A percentile compares a stretch with the other conserved stretches of the same genome.
These are phyloP conservation scores for Scalesia atractyloides DNA, from an alignment of 129 eudicot species.

Conservation along the genomic window DNA sequence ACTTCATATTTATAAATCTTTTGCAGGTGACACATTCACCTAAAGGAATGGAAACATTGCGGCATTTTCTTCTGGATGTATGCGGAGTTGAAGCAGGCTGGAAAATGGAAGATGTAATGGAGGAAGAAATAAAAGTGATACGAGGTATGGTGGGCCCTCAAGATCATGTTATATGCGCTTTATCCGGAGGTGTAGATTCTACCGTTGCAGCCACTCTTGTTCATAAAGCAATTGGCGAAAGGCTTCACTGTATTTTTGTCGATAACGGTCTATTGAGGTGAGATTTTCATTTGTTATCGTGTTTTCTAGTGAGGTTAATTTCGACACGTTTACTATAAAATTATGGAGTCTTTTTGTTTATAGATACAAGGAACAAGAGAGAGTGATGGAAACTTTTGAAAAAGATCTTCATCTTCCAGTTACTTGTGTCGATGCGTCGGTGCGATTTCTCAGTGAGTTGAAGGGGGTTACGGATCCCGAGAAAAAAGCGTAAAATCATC, in stretches of 20 bases:
- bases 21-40: slow-evolving; percentile 91
- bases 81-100: slow-evolving; percentile 80
- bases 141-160: slow-evolving; percentile 64
- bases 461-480: slow-evolving; percentile 95
- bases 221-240: slow-evolving; percentile 88
- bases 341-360: background rate
- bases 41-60: slow-evolving; percentile 80
- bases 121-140: slow-evolving; percentile 74
- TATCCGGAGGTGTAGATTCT: slow-evolving; percentile 97
- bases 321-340: background rate
- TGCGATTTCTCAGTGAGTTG: slow-evolving; percentile 69
- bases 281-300: slow-evolving; percentile 7
- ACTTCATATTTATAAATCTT: background rate
- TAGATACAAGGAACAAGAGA: slow-evolving; percentile 83
- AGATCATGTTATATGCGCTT: slow-evolving; percentile 93
- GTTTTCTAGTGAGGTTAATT: background rate
- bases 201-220: slow-evolving; percentile 98
- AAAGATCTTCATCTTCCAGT: slow-evolving; percentile 92
- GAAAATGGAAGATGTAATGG: slow-evolving; percentile 89
- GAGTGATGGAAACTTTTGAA: slow-evolving; percentile 96
- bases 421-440: slow-evolving; percentile 88
- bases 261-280: slow-evolving; percentile 92
- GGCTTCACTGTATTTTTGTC: slow-evolving; percentile 92
- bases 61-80: slow-evolving; percentile 69
- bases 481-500: slow-evolving; percentile 75